Evolutionary conservation across 306 rosid species (phyloP).

Genomic region (Fagus crenata): DNA sequence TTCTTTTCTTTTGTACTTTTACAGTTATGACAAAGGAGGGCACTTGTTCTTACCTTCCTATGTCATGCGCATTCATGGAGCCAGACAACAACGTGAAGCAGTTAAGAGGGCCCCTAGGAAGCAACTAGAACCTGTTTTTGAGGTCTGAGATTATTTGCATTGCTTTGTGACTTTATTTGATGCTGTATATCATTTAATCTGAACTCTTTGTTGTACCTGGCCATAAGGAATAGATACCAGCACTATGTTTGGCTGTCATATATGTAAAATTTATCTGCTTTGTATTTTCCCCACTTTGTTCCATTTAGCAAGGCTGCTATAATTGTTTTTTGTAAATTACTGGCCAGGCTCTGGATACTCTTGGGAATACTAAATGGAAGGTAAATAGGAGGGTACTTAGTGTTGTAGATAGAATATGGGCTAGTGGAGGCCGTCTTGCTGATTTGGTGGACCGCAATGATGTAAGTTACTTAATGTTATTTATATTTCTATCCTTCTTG

Average conservation of each 20-base stretch:
- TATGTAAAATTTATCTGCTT: background rate
- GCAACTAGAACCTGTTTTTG: slow-evolving; percentile 72
- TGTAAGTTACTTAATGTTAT: slow-evolving; percentile 54
- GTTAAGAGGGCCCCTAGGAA: slow-evolving; percentile 65
- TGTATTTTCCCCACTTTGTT: slow-evolving; percentile 12
- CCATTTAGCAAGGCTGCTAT: slow-evolving; percentile 6
- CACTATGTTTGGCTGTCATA: slow-evolving; percentile 5
- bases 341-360: slow-evolving; percentile 81
- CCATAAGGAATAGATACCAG: background rate
- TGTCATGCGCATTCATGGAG: slow-evolving; percentile 94
- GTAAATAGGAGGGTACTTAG: slow-evolving; percentile 68
- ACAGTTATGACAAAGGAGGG: slow-evolving; percentile 93
- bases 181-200: slow-evolving; percentile 1
- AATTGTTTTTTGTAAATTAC: slow-evolving; percentile 9
- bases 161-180: slow-evolving; percentile 10
- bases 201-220: slow-evolving; percentile 25
- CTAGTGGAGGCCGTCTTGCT: slow-evolving; percentile 77
- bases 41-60: slow-evolving; percentile 82
- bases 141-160: slow-evolving; percentile 43
- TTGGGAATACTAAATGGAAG: slow-evolving; percentile 89
- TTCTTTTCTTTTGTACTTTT: slow-evolving; percentile 29
- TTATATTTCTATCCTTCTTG: slow-evolving; percentile 10
- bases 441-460: slow-evolving; percentile 84
- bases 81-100: slow-evolving; percentile 86
- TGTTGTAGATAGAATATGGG: slow-evolving; percentile 89